Base-by-base conservation (phyloP, 2,329 filamentous ascomycete species). In the Teratosphaeria zuluensis region DNA sequence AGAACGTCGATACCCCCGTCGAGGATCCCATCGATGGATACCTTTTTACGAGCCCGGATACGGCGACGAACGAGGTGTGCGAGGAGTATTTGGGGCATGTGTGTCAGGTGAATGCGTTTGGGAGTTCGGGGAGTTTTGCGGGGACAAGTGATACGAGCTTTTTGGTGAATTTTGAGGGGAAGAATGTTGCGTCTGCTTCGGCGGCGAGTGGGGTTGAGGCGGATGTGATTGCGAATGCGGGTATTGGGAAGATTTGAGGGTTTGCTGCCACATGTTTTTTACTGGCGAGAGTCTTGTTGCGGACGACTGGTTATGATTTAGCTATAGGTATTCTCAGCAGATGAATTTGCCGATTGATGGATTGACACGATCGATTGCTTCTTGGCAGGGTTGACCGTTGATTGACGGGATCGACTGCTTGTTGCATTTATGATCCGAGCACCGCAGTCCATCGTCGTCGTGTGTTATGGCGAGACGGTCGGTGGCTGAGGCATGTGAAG, bases 91-190 rank as follows among this genome's bases (percentile, higher is more conserved):
- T 84, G 2, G 80, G 81, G 61, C 80, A 74, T 61, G 68, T 64
- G 55, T 84, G 82, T 70, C 67, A 79, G 72, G 14, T 74, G 57
- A 85, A 84, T 72, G 61, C 61, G 8, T 64, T 65, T 31, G 61
- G 59, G 5, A 61, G 59, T 56, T 64, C 63, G n/a, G 64, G 64
- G 14, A 55, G 56, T 6, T 65, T 66, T 52, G 55, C 48, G 4
- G 54, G 61, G 28, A 61, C 59, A 1, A 53, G 54, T n/a, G 78
- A 80, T 65, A 76, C 77, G 11, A 70, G 68, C 55, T 79, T 84
- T 72, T 66, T 84, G 54, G 55, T 64, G 58, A 74, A 78, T 65
- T 83, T 84, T 69, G 69, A 72, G 54, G 80, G 80, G 60, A 80
- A 81, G 76, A 80, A 75, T 60, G 68, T 83, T 63, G 81, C 81